Evolutionary conservation across 257 asterid genomes (phyloP), one percentile per base, ranked within the genome.

Genomic region (Rhazya stricta): DNA sequence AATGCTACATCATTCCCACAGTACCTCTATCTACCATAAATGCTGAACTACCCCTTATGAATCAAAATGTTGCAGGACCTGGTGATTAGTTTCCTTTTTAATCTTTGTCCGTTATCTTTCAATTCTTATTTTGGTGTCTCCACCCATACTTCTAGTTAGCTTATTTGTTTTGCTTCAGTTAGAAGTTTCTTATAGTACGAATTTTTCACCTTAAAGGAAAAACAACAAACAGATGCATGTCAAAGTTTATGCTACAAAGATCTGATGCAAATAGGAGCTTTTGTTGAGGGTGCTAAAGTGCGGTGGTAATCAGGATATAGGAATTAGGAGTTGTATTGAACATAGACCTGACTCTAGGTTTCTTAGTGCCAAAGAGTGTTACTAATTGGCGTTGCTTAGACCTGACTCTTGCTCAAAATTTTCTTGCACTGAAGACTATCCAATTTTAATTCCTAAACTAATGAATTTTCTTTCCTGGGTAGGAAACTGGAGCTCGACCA

Each of bases 401-500:
- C n/a, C n/a, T n/a, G n/a, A n/a, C n/a, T n/a, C n/a, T n/a, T n/a
- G n/a, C n/a, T 65, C 43, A 62, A 34, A 32, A 37, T 16, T 37
- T 63, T 34, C 45, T 21, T 23, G 12, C 62, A 6, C 29, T 63
- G 19, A 36, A 19, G 7, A 10, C 10, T 39, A 21, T 5, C 18
- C 1, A 21, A 16, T 6, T 19, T 6, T 37, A 19, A 18, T n/a
- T 65, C 12, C 58, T 9, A 37, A 63, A 12, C 10, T 23, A 27
- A 36, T 15, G 13, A 5, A 45, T 71, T 46, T 71, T 43, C 72
- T 78, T 67, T 65, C 77, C 62, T 74, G 67, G 46, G 71, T 72
- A 94, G 98, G 96, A 90, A 69, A 88, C 98, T 76, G 91, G 88
- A 76, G 96, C 96, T 74, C 83, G 85, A 25, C 86, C 90, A 7